Evolutionary conservation across 2,329 filamentous ascomycete species (phyloP).

Genomic region (Diaporthe sp.): DNA sequence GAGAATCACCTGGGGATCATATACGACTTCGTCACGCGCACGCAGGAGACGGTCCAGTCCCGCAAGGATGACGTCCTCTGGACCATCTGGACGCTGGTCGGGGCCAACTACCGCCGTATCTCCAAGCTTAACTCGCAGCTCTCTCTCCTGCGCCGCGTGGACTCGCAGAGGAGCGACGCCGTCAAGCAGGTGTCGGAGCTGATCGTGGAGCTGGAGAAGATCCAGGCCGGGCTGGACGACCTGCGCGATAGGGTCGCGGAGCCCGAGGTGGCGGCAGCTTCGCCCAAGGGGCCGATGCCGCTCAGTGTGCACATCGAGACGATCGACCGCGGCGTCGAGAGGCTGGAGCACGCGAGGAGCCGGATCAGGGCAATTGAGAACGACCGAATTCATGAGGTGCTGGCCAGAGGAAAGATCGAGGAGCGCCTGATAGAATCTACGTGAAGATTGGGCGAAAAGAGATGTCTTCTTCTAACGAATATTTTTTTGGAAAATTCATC

Average conservation of each 20-base stretch:
- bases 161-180: constrained; percentile 74
- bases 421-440: constrained; percentile 57
- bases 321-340: constrained; percentile 79
- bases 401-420: constrained; percentile 62
- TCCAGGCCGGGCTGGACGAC: constrained; percentile 79
- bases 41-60: constrained; percentile 70
- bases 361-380: constrained; percentile 72
- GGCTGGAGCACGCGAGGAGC: constrained; percentile 75
- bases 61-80: constrained; percentile 77
- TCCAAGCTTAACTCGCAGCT: constrained; percentile 75
- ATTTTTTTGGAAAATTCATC: no score
- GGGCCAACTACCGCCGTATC: constrained; percentile 74
- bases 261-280: constrained; percentile 68
- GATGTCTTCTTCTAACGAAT: neutral
- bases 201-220: constrained; percentile 80
- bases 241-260: constrained; percentile 78
- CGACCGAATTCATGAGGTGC: constrained; percentile 66
- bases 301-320: constrained; percentile 82
- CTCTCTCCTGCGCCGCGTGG: constrained; percentile 74
- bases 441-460: constrained; percentile 15
- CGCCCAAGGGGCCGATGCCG: constrained; percentile 64
- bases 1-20: constrained; percentile 80
- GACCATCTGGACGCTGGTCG: constrained; percentile 80
- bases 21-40: constrained; percentile 76
- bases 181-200: constrained; percentile 78